Evolutionary conservation across 371 early-diverging fungal genomes (phyloP), one percentile per base, ranked within the genome.

Genomic region (Quaeritorhiza haematococci): DNA sequence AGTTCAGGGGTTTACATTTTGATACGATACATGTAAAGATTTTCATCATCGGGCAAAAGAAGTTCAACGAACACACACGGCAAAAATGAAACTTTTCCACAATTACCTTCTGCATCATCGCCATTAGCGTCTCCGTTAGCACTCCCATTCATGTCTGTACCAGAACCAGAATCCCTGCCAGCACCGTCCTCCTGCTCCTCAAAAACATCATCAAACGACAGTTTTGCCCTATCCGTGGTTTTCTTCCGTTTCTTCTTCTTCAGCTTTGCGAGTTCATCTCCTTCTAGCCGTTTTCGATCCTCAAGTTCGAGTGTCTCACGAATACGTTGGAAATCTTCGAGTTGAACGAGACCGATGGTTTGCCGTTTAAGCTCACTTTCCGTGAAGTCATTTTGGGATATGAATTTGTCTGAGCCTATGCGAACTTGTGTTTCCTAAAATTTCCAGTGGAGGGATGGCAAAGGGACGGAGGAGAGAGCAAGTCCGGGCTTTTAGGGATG

Each of bases 311-410:
- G 69, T 48, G 84, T 84, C 58, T 84, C 84, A 45, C 87, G 74
- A 62, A 90, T 93, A 58, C 89, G 84, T 58, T 90, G 82, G 64
- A 94, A 96, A 55, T 96, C 94, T 55, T 88, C 87, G 21, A 94
- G 75, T 58, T 86, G 76, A 1, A 93, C 93, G 32, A 96, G 73
- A 51, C 96, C 96, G 46, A 94, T 80, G 1, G 96, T 94, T 53
- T 87, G 85, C 35, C 79, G 82, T 64, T 91, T 94, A 45, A 96
- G 82, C 44, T 87, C 86, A 34, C 82, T 79, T 58, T 96, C 95
- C 10, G 88, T 84, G 58, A 80, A 81, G 44, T 82, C 86, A 30
- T 81, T 78, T 44, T 91, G 86, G 4, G 85, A 64, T 2, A 91
- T 89, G 61, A 93, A 94, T 67, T 90, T 90, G 66, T 88, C 90